Evolutionary conservation across 331 rosid species (phyloP).

Genomic region (Quercus lobata): DNA sequence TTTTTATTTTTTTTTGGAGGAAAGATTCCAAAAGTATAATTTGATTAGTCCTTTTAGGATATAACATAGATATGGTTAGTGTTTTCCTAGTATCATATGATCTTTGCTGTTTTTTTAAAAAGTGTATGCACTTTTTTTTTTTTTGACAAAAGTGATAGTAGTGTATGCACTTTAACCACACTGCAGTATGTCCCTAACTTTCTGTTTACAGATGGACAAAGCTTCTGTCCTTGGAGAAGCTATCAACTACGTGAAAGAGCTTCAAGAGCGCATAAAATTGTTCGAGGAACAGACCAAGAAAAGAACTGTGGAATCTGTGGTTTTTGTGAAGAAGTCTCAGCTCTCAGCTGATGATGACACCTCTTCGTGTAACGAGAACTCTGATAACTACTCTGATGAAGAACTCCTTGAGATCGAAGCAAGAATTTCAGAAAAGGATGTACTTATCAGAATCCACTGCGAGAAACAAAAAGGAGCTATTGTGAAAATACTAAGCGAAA

Average conservation of each 20-base stretch:
- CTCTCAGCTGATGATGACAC: slow-evolving; percentile 30
- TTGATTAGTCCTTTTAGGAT: too few relatives aligned
- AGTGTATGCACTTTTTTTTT: too few relatives aligned
- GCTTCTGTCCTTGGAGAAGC: slow-evolving; percentile 71
- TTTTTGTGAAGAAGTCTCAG: slow-evolving; percentile 35
- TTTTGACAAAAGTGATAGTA: too few relatives aligned
- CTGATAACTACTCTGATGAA: slow-evolving; percentile 12
- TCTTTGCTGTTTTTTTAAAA: too few relatives aligned
- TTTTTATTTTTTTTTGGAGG: too few relatives aligned
- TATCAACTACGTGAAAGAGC: slow-evolving; percentile 60
- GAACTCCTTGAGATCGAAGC: slow-evolving; percentile 56
- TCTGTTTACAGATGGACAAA: slow-evolving; percentile 58
- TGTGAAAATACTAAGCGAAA: slow-evolving; percentile 36
- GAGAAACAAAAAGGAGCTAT: slow-evolving; percentile 40
- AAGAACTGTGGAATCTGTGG: slow-evolving; percentile 42
- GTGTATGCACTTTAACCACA: not conserved
- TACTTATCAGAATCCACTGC: slow-evolving; percentile 59
- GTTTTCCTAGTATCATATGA: too few relatives aligned
- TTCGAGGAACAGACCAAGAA: slow-evolving; percentile 53
- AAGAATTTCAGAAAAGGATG: slow-evolving; percentile 56
- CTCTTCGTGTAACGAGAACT: slow-evolving; percentile 51
- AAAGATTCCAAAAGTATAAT: too few relatives aligned
- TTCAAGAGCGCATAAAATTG: slow-evolving; percentile 43
- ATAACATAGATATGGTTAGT: too few relatives aligned
- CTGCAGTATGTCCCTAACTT: too few relatives aligned